Percentiles rank a stretch among this genome's conserved stretches.
Conservation (phyloP, 345 rosid genomes). For the Reutealis trisperma region DNA sequence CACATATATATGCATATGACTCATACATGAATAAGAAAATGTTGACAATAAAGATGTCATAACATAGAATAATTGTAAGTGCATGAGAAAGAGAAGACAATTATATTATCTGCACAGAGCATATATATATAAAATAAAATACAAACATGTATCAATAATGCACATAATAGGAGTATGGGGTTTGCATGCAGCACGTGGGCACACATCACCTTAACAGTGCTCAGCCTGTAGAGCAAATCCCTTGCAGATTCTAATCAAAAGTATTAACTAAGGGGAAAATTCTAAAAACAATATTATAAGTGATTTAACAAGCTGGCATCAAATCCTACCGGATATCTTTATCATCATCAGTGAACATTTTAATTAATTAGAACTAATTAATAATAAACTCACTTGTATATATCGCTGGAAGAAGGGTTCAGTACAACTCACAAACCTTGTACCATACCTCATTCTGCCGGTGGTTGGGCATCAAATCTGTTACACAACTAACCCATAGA, state of each 20-base stretch:
- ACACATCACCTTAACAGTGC: background rate
- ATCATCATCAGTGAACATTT: background rate
- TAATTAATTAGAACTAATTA: background rate
- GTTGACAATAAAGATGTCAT: no score
- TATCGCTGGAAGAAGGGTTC: background rate
- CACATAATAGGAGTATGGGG: background rate
- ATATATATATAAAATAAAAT: no score
- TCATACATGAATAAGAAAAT: no score
- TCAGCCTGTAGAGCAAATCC: background rate
- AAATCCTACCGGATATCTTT: background rate
- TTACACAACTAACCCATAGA: background rate
- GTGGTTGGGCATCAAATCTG: constrained; percentile 1
- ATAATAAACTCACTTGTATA: background rate
- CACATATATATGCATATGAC: no score
- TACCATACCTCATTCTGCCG: constrained; percentile 5
- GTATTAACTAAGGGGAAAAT: background rate
- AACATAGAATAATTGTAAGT: no score
- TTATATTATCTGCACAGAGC: background rate
- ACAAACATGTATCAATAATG: background rate
- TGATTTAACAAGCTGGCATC: background rate
- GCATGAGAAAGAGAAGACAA: no score
- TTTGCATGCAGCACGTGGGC: background rate
- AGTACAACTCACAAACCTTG: constrained; percentile 4
- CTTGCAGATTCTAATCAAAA: background rate
- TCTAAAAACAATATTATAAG: background rate